phyloP scores from a whole-genome alignment of 441 rosid species.

The Adansonia rubrostipa region DNA sequence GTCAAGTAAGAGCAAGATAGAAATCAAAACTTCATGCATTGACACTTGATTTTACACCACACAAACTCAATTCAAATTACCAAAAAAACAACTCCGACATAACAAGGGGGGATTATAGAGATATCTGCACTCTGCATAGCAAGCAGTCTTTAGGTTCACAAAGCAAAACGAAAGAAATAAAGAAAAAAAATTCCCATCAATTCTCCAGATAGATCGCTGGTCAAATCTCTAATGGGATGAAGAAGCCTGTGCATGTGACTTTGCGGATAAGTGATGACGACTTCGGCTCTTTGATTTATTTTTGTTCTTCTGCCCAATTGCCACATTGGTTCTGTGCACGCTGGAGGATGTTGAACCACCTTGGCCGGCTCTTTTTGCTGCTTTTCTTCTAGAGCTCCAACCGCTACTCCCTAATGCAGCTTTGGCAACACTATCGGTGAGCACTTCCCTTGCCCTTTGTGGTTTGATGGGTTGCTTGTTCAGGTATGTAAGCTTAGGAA shows the following conservation, averaged over 20 bases:
- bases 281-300: constrained; percentile 46
- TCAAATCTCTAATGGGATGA: constrained; percentile 35
- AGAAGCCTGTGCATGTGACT: constrained; percentile 44
- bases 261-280: constrained; percentile 37
- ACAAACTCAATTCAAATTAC: constrained; percentile 13
- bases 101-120: background rate
- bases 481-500: constrained; percentile 76
- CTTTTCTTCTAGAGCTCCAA: constrained; percentile 47
- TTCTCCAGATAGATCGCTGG: background rate
- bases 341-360: constrained; percentile 40
- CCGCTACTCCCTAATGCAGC: constrained; percentile 66
- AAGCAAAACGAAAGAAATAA: background rate
- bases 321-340: constrained; percentile 39
- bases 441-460: constrained; percentile 70
- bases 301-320: constrained; percentile 39
- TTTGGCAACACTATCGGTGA: constrained; percentile 73
- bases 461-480: constrained; percentile 86
- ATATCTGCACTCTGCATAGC: background rate
- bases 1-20: background rate
- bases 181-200: constrained; percentile 7
- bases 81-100: background rate
- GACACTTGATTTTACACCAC: background rate
- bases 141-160: constrained; percentile 15
- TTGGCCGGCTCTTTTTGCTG: constrained; percentile 37
- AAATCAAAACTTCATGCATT: background rate